Evolutionary conservation across 768 basidiomycete genomes (phyloP), one percentile per base, ranked within the genome.

Genomic region (Suillus luteus): DNA sequence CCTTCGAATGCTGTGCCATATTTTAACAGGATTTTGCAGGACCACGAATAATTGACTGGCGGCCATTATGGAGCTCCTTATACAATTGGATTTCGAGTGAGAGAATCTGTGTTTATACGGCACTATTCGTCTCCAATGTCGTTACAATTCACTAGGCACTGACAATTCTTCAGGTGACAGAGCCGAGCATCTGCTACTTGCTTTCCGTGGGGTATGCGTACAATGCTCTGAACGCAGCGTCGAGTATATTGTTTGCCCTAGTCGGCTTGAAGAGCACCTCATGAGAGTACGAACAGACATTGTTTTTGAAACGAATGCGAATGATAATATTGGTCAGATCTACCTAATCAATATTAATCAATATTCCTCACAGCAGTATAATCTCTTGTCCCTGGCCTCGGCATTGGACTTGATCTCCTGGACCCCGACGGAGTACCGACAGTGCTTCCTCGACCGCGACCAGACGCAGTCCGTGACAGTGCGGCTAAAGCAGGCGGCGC

Each of bases 341-440:
- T 54, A 19, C 19, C 19, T 54, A 54, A 54, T 54, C 52, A 24
- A 38, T 24, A 27, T 17, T 17, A 40, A 59, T 62, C 55, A 58
- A 61, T 62, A 67, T 59, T 15, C 70, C 69, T 63, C 66, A 73
- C 71, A 41, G 68, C 62, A 67, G 72, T 69, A 54, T 67, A 65
- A 41, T 67, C 62, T 66, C 69, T 68, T 66, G 72, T 69, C 59
- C 71, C 70, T 67, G 66, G 69, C 59, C 70, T 72, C 65, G 76
- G 66, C 67, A 76, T 65, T 14, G 76, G 75, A 71, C 75, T 76
- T 64, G 75, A 73, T 62, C 73, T 68, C 60, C 76, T 72, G 40
- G 76, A 72, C 49, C 70, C 68, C 40, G 67, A 72, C 9, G 75
- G 76, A 55, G 75, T 77, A 68, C 71, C 64, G 51, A 71, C 66